Conservation (phyloP, 495 filamentous ascomycete genomes). For the Penicillium longicatenatum region DNA sequence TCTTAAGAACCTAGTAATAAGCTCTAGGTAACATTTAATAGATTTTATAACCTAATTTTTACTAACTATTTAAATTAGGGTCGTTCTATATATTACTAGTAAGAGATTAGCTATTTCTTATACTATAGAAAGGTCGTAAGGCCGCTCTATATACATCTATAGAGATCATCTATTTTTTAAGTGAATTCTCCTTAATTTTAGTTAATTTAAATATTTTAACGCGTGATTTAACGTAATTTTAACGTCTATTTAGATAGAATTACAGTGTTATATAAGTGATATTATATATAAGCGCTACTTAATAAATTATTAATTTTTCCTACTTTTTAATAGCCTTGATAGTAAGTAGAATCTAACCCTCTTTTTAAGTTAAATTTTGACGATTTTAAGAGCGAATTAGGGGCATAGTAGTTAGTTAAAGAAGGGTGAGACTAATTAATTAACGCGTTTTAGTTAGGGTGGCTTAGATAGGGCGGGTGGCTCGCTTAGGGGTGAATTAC, state of each 20-base stretch:
- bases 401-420: no score
- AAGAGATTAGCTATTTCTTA: constrained; percentile 7
- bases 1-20: background rate
- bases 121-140: no score
- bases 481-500: no score
- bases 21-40: background rate
- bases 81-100: background rate
- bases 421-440: no score
- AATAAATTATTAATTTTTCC: no score
- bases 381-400: no score
- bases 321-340: no score
- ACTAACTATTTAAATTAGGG: background rate
- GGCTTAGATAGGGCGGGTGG: no score
- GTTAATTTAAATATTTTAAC: background rate
- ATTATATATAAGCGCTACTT: constrained; percentile 4
- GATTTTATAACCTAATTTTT: background rate
- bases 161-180: constrained; percentile 3
- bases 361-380: no score
- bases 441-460: no score
- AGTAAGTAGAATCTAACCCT: no score
- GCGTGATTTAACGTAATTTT: background rate
- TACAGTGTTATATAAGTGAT: background rate
- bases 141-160: constrained; percentile 1
- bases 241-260: background rate
- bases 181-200: background rate